Base-by-base conservation (phyloP, 1,284 basidiomycete species). In the Cystobasidium pallidum region DNA sequence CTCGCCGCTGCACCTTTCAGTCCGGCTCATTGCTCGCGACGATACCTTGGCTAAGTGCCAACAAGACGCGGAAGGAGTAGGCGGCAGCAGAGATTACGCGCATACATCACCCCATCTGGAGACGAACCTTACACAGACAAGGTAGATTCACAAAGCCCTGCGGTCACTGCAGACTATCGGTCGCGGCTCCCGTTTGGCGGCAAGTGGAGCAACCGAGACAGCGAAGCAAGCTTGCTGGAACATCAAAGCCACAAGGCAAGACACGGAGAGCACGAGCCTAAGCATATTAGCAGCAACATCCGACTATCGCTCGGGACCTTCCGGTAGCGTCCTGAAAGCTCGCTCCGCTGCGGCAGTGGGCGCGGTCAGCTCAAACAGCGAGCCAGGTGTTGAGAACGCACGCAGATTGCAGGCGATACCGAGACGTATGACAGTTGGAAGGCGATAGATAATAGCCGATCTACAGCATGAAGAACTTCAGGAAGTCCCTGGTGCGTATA, bases 381-480 rank as follows among this genome's bases (percentile, higher is more conserved):
- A 24, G 49, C 49, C 21, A 26, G 21, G 11, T 17, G 6, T 26
- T 4, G 49, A 15, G 49, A 2, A 21, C 3, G 21, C 49, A 17
- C 49, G 49, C 11, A 15, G 49, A n/a, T 57, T 36, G 54, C 54
- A 57, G 30, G 32, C 30, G 24, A 32, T 32, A 57, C 8, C 54
- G 10, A 34, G 19, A 32, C 8, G 32, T 10, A 34, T 30, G 17
- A 39, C 36, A 39, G 36, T 39, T n/a, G n/a, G n/a, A n/a, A n/a
- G n/a, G n/a, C n/a, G 13, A 39, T 39, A 15, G 32, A 4, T n/a
- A 8, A 10, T 34, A 36, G 54, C 4, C 10, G n/a, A 34, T 8
- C 13, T 17, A 28, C 32, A 57, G n/a, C 43, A 64, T 64, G 62
- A 64, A 64, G 26, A 64, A 41, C 62, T 64, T 64, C 30, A 64